Conservation (phyloP, 768 basidiomycete genomes). For the Boletales sp. region DNA sequence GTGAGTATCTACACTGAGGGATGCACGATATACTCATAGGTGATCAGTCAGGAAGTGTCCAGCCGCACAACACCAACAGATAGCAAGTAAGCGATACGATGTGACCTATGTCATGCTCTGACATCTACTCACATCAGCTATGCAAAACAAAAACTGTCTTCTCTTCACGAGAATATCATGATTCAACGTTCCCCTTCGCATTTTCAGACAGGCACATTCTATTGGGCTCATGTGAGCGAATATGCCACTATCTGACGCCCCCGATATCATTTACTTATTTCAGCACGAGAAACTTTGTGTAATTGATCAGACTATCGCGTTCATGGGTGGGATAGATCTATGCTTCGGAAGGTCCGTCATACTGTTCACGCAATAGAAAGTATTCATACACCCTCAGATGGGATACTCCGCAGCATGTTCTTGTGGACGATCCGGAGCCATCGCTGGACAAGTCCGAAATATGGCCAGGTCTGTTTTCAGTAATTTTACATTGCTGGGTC, state of each 20-base stretch:
- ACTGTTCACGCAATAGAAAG: background rate
- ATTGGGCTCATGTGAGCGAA: constrained; percentile 90
- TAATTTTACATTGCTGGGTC: background rate
- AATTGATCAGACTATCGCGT: constrained; percentile 94
- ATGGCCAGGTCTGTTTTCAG: constrained; percentile 69
- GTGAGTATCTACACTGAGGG: constrained; percentile 39
- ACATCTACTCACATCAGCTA: constrained; percentile 47
- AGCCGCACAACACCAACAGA: constrained; percentile 92
- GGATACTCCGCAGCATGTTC: constrained; percentile 93
- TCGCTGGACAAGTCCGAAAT: constrained; percentile 61
- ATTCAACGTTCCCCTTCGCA: constrained; percentile 97
- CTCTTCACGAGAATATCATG: constrained; percentile 89
- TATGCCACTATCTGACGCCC: background rate
- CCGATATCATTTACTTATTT: background rate
- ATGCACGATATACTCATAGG: constrained; percentile 1
- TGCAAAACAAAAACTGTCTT: constrained; percentile 75
- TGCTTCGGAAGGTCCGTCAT: constrained; percentile 74
- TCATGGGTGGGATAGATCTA: constrained; percentile 96
- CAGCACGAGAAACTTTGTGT: constrained; percentile 98
- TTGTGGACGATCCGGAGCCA: constrained; percentile 78
- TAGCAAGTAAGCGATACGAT: constrained; percentile 61
- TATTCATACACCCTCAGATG: constrained; percentile 47
- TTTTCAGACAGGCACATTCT: constrained; percentile 95
- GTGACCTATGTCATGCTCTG: constrained; percentile 3
- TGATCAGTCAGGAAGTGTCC: constrained; percentile 85